Evolutionary conservation across 768 basidiomycete genomes (phyloP).

Genomic region (Dentipellis fragilis): DNA sequence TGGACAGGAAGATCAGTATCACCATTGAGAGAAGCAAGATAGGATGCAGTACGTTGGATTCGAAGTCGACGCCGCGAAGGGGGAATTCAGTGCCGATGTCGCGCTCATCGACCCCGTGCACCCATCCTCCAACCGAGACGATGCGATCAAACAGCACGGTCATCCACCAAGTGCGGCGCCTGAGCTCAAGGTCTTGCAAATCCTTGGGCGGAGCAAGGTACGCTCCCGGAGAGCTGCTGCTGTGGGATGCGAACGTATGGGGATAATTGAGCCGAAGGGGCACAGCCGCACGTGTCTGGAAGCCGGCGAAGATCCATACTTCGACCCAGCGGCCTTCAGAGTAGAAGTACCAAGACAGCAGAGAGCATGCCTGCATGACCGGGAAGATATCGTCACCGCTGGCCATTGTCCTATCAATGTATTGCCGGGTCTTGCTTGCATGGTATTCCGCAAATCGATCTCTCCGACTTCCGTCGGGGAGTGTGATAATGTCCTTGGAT

Average conservation of each 20-base stretch:
- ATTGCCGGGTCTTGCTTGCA: conserved; percentile 76
- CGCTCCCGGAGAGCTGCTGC: conserved; percentile 59
- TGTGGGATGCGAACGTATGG: conserved; percentile 68
- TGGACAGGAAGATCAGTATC: conserved; percentile 20
- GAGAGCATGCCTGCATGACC: conserved; percentile 78
- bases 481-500: conserved; percentile 52
- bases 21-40: conserved; percentile 1
- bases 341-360: conserved; percentile 87
- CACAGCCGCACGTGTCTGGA: conserved; percentile 73
- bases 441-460: conserved; percentile 85
- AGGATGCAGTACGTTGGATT: conserved; percentile 45
- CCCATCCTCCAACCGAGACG: conserved; percentile 62
- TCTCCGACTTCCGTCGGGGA: conserved; percentile 68
- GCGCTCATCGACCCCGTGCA: conserved; percentile 75
- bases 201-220: conserved; percentile 77
- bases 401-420: conserved; percentile 86
- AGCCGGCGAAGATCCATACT: conserved; percentile 84
- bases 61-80: conserved; percentile 65
- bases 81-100: conserved; percentile 83
- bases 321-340: conserved; percentile 87
- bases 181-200: conserved; percentile 62
- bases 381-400: conserved; percentile 80
- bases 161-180: conserved; percentile 89
- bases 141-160: conserved; percentile 81
- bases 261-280: conserved; percentile 80